Base-by-base conservation (phyloP, 2,329 filamentous ascomycete genomes). In the Botrytis paeoniae region DNA sequence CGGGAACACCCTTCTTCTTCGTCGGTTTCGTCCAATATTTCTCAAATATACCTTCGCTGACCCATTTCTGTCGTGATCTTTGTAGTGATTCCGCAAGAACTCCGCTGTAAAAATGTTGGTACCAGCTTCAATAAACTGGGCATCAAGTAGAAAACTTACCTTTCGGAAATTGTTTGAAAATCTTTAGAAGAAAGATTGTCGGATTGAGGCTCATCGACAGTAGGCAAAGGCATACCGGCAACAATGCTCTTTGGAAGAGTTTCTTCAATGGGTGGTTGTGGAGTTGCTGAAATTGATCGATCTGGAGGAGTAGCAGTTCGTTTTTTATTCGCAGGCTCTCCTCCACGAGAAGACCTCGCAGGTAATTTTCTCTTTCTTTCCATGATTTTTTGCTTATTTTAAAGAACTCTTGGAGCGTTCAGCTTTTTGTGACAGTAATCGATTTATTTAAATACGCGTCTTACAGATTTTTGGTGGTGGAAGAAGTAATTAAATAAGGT, bases 11-110 rank as follows among this genome's bases (percentile, higher is more conserved):
- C 81, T 91, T 93, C 75, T 88, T 88, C 82, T 91, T 92, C 60
- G 84, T 84, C 4, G 92, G 91, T 79, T 94, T 94, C 14, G 89
- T 88, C 92, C 92, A 94, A 81, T 92, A 94, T 78, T 89, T 92
- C 77, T 93, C 90, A 77, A 94, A 93, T 65, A 94, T 86, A 43
- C 91, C 91, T 76, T 92, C 89, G 79, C 85, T 87, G 37, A 92
- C 87, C 92, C 92, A 94, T 86, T 87, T 89, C 73, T 90, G 86
- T 74, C 92, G 90, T 78, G 93, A 96, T 79, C 92, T 87, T 68
- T 88, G 83, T 39, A 96, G 85, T 3, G 93, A 93, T 77, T 94
- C 91, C 78, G 88, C 86, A 73, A 95, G 85, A 32, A 95, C 92
- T 76, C 91, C 92, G 82, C 93, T 94, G 78, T 69, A 32, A 74